Percentiles rank a stretch among this genome's conserved stretches.
Conservation (phyloP, 208 protist genomes). For the Acanthamoeba triangularis region DNA sequence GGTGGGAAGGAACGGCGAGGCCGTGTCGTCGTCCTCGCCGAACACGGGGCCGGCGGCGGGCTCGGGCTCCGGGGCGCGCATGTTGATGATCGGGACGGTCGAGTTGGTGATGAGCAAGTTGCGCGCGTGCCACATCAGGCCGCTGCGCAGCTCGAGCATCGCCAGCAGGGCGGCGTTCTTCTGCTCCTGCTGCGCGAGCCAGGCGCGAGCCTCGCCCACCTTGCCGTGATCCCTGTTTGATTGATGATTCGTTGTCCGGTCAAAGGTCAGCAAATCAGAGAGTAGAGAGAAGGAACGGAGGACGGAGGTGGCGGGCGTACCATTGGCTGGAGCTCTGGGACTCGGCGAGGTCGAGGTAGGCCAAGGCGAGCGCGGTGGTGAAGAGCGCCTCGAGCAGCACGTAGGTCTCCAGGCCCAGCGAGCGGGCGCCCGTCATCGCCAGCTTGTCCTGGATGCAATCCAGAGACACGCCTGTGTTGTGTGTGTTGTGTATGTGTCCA, state of each 20-base stretch:
- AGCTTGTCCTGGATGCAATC: not conserved
- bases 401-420: not conserved
- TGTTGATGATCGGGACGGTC: not conserved
- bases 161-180: not conserved
- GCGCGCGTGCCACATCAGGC: not conserved
- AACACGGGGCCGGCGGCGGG: not conserved
- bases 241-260: not conserved
- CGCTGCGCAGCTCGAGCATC: not conserved
- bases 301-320: not conserved
- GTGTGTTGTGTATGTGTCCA: too few relatives aligned
- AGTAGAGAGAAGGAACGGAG: too few relatives aligned
- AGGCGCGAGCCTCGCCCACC: not conserved
- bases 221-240: not conserved
- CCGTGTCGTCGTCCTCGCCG: not conserved
- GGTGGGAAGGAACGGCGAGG: not conserved
- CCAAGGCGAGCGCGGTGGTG: slow-evolving; percentile 8
- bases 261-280: too few relatives aligned
- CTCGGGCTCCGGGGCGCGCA: not conserved
- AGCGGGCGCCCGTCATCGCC: not conserved
- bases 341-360: slow-evolving; percentile 35
- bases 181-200: not conserved
- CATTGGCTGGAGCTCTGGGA: not conserved
- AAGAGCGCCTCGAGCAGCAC: not conserved
- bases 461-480: not conserved
- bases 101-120: slow-evolving; percentile 13